A percentile compares a stretch with the other conserved stretches of the same genome.
phyloP scores from a whole-genome alignment of 2,329 filamentous ascomycete genomes.

The Calonectria montana region DNA sequence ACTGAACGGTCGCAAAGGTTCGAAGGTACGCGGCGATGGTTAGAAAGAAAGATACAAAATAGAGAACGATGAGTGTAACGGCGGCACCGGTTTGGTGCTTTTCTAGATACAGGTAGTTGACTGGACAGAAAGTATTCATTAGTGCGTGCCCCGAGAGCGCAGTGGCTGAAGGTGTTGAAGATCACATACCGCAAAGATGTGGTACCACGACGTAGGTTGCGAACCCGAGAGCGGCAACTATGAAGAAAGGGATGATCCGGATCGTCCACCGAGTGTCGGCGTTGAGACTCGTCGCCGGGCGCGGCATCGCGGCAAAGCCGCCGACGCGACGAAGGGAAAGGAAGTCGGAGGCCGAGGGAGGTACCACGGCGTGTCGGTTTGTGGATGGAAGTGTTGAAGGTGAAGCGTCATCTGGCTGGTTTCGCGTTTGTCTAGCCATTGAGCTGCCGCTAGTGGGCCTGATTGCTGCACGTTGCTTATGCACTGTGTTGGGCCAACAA shows the following conservation, averaged over 20 bases:
- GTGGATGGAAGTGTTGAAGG: background rate
- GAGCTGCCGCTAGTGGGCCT: background rate
- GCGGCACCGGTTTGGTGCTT: conserved; percentile 66
- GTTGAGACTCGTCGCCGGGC: conserved; percentile 41
- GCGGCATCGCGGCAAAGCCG: conserved; percentile 49
- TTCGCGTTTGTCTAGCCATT: background rate
- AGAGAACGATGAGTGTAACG: conserved; percentile 77
- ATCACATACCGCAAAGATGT: conserved; percentile 72
- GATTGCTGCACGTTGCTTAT: background rate
- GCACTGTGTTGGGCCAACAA: background rate
- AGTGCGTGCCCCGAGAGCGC: background rate
- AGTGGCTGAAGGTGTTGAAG: background rate
- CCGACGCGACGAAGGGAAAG: conserved; percentile 23
- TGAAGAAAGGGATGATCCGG: conserved; percentile 75
- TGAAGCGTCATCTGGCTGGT: background rate
- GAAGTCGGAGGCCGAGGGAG: background rate
- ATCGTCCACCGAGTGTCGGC: conserved; percentile 48
- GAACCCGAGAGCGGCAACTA: conserved; percentile 75
- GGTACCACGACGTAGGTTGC: conserved; percentile 78
- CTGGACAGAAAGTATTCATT: conserved; percentile 45
- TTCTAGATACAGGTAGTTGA: conserved; percentile 74
- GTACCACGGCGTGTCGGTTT: background rate
- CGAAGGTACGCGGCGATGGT: conserved; percentile 77
- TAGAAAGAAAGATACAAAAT: conserved; percentile 77
- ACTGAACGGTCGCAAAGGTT: conserved; percentile 74